Evolutionary conservation across 2,329 filamentous ascomycete species (phyloP), one percentile per base, ranked within the genome.

Genomic region (Pochonia chlamydosporia): DNA sequence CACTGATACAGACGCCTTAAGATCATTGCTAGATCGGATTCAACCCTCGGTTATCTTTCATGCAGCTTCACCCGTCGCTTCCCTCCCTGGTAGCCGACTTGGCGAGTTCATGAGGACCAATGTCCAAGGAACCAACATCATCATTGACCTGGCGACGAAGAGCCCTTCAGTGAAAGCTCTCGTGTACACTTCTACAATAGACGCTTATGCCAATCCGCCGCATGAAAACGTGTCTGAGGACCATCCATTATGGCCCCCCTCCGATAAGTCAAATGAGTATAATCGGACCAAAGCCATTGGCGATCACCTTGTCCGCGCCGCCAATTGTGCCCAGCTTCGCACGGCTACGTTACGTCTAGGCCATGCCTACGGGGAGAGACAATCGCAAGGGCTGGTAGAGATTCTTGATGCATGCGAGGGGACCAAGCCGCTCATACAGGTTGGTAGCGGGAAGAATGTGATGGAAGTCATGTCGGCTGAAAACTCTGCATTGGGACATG

Each of bases 321-420:
- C 63, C 10, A 66, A 66, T 44, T n/a, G 53, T 1, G 36, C 51
- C 0, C 44, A 35, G 3, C 50, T 68, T 3, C 50, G 53, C 6
- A 65, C 65, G 0, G 53, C 51, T 1, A 43, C 43, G 1, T 36
- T 70, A 2, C 56, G 63, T 0, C 54, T 62, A 0, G 60, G 57
- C 0, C 56, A 59, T 48, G 57, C 63, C 0, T 69, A 68, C 44
- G 67, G 67, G 14, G 61, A 65, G 42, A 55, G 62, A 3, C 55
- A 60, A 26, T 30, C 55, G 1, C 61, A 65, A 30, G 58, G 56
- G 1, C 50, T 64, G 37, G 51, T 51, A 1, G 56, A 58, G 21
- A 47, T 57, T 4, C 53, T 63, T 3, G 56, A 57, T 52, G 64
- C 68, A 62, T 62, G 69, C 23, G 63, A 63, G 2, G 58, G 58